phyloP scores from a whole-genome alignment of 164 flowering plant species.

The Macadamia integrifolia region DNA sequence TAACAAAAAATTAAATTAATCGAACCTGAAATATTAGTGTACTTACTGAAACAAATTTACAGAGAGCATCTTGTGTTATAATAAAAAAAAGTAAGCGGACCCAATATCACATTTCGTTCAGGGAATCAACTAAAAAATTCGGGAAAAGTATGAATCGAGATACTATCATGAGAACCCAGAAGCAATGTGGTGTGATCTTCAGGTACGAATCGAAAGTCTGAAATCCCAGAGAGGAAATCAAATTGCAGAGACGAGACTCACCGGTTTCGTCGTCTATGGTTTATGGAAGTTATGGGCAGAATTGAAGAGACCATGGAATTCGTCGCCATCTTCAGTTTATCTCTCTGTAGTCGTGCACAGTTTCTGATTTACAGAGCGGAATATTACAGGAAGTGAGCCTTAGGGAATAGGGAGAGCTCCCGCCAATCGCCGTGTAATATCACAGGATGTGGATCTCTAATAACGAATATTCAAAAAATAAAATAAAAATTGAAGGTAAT shows the following conservation, averaged over 20 bases:
- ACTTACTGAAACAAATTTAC: too few species aligned
- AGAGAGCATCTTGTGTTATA: neutral
- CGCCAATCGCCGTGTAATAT: too few species aligned
- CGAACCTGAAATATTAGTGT: too few species aligned
- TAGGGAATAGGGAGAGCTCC: too few species aligned
- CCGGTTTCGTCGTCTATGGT: conserved; percentile 36
- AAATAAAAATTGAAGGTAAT: too few species aligned
- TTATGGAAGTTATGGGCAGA: conserved; percentile 11
- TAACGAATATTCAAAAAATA: too few species aligned
- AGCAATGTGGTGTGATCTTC: neutral
- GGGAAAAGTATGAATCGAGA: neutral
- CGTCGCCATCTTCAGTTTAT: conserved; percentile 7
- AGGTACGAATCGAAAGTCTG: neutral
- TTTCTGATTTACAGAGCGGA: too few species aligned
- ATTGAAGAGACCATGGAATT: conserved; percentile 7
- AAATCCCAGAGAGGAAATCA: neutral
- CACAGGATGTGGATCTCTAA: too few species aligned
- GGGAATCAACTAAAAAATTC: neutral
- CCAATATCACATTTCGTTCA: neutral
- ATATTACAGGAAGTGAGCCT: too few species aligned
- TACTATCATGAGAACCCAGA: neutral
- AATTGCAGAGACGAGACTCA: conserved; percentile 5
- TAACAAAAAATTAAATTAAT: too few species aligned
- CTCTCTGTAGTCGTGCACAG: too few species aligned
- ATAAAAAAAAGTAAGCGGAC: neutral